Base-by-base conservation (phyloP, 306 rosid species). In the Quercus dentata region DNA sequence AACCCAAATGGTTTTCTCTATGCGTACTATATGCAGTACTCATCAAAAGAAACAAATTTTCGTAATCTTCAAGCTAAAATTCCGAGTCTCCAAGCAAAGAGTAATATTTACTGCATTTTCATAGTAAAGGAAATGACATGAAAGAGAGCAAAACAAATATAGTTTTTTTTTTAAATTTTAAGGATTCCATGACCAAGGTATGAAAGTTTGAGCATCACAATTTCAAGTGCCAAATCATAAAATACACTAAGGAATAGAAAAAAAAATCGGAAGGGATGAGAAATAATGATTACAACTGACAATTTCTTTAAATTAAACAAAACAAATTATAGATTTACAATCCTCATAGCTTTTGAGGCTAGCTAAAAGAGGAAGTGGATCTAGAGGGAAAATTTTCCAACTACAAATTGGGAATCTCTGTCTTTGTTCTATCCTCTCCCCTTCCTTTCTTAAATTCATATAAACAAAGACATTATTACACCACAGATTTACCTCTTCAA, bases 241-340 rank as follows among this genome's bases (percentile, higher is more conserved):
- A 63, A 63, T 14, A 9, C 44, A 27, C 9, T 1, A 63, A 1
- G 69, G 10, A 62, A 9, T 3, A 18, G 0, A 6, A 10, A 5
- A 3, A 56, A 70, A n/a, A 10, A 3, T 12, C 4, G 0, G 33
- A 3, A 57, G 54, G 20, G 52, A 3, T 4, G 18, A 49, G 52
- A 28, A 5, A 62, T 14, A 58, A 62, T 21, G 78, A 69, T 49
- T 51, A 20, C 75, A 72, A 23, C 71, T 21, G 62, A 54, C 49
- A 49, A 75, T 72, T 21, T 63, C 79, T 31, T 78, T 14, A 63
- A 80, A 56, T 67, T 63, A 68, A 80, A 72, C 55, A 78, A 77
- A 79, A 35, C 62, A 75, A 65, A 69, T 67, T 71, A 80, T 61
- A 7, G 21, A 83, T 88, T 81, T 89, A 88, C 94, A 87, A 79